Evolutionary conservation across 352 stramenopile genomes (phyloP).

Genomic region (Phytophthora pisi): DNA sequence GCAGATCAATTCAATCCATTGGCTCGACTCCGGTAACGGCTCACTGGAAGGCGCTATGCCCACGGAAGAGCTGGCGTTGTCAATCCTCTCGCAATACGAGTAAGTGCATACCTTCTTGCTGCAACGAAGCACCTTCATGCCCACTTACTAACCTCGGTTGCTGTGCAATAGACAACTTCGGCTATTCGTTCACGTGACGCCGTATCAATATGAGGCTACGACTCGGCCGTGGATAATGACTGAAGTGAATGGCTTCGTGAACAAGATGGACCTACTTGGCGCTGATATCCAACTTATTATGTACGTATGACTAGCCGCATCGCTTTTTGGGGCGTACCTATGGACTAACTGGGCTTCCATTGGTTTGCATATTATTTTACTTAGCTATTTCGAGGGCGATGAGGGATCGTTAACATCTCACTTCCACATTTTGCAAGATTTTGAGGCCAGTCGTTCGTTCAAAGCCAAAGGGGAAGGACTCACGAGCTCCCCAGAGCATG

Average conservation of each 20-base stretch:
- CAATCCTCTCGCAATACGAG: constrained; percentile 43
- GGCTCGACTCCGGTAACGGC: constrained; percentile 67
- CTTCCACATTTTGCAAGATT: constrained; percentile 50
- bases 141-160: background rate
- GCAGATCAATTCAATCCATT: constrained; percentile 65
- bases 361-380: background rate
- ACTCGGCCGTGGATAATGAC: constrained; percentile 61
- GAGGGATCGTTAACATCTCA: constrained; percentile 39
- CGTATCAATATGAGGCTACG: constrained; percentile 58
- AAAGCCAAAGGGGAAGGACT: constrained; percentile 30
- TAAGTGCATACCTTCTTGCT: constrained; percentile 15
- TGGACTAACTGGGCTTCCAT: constrained; percentile 2
- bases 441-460: constrained; percentile 35
- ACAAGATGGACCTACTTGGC: constrained; percentile 37
- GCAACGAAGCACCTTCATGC: background rate
- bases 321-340: background rate
- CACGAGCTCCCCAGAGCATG: constrained; percentile 39
- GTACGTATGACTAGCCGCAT: constrained; percentile 26
- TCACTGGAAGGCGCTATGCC: constrained; percentile 51
- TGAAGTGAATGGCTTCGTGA: constrained; percentile 54
- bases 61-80: constrained; percentile 36
- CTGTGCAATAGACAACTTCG: constrained; percentile 31
- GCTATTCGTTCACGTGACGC: constrained; percentile 68
- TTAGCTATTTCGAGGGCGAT: constrained; percentile 48
- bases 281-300: constrained; percentile 48